Conservation (phyloP, 352 stramenopile genomes). For the Globisporangium lucens region DNA sequence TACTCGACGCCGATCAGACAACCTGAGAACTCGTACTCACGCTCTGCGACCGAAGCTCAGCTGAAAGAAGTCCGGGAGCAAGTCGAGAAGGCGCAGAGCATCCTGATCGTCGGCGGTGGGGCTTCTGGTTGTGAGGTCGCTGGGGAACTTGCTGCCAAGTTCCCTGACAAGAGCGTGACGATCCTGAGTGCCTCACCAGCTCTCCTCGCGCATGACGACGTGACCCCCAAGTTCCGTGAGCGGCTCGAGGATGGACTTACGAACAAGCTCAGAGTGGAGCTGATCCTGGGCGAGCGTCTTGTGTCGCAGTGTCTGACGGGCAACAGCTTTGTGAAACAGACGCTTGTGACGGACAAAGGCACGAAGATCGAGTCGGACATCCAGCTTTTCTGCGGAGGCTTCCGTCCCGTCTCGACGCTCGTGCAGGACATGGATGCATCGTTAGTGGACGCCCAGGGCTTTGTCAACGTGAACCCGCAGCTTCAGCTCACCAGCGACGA, state of each 20-base stretch:
- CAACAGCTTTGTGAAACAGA: slow-evolving; percentile 30
- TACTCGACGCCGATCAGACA: slow-evolving; percentile 59
- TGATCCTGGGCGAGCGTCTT: slow-evolving; percentile 48
- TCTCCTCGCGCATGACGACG: slow-evolving; percentile 27
- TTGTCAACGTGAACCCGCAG: slow-evolving; percentile 42
- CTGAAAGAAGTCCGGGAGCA: slow-evolving; percentile 24
- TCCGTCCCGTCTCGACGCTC: slow-evolving; percentile 18
- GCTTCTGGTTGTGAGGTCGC: slow-evolving; percentile 48
- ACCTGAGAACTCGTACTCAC: slow-evolving; percentile 18
- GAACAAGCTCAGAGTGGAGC: slow-evolving; percentile 27
- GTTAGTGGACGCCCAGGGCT: slow-evolving; percentile 30
- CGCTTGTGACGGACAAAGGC: slow-evolving; percentile 38
- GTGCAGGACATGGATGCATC: slow-evolving; percentile 36
- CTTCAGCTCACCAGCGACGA: slow-evolving; percentile 43
- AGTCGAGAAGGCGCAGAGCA: slow-evolving; percentile 31
- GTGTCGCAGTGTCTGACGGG: slow-evolving; percentile 24
- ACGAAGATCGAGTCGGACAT: slow-evolving; percentile 44
- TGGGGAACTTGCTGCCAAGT: slow-evolving; percentile 36
- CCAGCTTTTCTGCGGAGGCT: slow-evolving; percentile 40
- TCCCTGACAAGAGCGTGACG: slow-evolving; percentile 43
- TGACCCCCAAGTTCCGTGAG: slow-evolving; percentile 24
- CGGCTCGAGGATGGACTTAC: slow-evolving; percentile 36
- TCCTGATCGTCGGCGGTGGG: slow-evolving; percentile 49
- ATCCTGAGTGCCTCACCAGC: slow-evolving; percentile 27
- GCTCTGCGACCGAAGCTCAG: slow-evolving; percentile 19